Conservation (phyloP, 1,139 yeast genomes). For the Lodderomyces theae region DNA sequence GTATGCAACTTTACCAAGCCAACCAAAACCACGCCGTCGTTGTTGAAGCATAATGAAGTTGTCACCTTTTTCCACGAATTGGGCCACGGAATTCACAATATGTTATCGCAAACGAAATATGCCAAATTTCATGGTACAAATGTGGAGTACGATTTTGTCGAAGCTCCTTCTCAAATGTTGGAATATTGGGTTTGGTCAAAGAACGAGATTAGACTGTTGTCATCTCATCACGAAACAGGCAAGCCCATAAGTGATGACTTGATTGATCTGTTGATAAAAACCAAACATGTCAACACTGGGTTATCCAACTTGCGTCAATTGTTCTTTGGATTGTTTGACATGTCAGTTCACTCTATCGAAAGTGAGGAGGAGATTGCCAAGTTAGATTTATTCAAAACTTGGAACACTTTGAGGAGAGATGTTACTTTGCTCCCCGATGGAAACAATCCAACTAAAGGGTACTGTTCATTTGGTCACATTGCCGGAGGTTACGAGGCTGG, state of each 20-base stretch:
- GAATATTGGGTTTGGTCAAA: conserved; percentile 88
- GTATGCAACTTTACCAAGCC: conserved; percentile 87
- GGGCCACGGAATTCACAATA: conserved; percentile 85
- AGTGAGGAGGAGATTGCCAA: conserved; percentile 35
- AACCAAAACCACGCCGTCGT: conserved; percentile 64
- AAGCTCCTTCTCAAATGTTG: conserved; percentile 86
- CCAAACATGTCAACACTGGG: conserved; percentile 78
- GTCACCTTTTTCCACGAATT: conserved; percentile 86
- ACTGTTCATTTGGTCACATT: conserved; percentile 76
- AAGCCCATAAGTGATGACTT: conserved; percentile 57
- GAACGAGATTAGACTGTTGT: conserved; percentile 53
- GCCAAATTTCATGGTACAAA: conserved; percentile 72
- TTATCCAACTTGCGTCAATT: conserved; percentile 69
- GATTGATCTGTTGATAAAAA: conserved; percentile 56
- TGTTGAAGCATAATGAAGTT: conserved; percentile 75
- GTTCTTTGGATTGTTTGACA: conserved; percentile 75
- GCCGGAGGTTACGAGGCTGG: conserved; percentile 86
- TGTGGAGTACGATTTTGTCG: conserved; percentile 83
- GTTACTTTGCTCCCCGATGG: conserved; percentile 58
- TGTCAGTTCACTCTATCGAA: conserved; percentile 59
- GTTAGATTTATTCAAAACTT: conserved; percentile 49
- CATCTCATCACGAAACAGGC: conserved; percentile 65
- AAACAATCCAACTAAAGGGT: conserved; percentile 57
- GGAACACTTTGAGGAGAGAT: conserved; percentile 64
- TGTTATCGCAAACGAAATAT: conserved; percentile 63